phyloP scores from a whole-genome alignment of 345 rosid species.

The Salix caprea region DNA sequence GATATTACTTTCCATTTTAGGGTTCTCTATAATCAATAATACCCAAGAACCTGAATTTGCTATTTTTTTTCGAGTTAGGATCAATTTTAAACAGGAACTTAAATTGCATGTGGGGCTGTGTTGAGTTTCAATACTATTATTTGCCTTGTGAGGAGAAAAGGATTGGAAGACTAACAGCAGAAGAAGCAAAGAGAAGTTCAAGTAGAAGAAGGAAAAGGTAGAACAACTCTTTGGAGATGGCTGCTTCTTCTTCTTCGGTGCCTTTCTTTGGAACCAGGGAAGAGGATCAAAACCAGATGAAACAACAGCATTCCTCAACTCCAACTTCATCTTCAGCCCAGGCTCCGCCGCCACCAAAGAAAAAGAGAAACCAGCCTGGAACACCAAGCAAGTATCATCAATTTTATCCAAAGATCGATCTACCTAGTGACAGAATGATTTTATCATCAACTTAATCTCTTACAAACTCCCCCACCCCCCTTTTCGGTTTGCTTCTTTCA shows the following conservation, averaged over 20 bases:
- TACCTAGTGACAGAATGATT: neutral
- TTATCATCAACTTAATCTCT: neutral
- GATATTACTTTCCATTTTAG: constrained; percentile 11
- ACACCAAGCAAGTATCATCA: constrained; percentile 61
- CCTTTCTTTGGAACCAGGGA: constrained; percentile 62
- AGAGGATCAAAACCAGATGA: constrained; percentile 53
- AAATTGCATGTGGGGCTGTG: constrained; percentile 28
- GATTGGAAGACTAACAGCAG: neutral
- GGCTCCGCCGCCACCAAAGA: constrained; percentile 53
- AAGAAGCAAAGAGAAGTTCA: neutral
- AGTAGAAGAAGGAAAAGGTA: neutral
- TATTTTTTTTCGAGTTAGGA: constrained; percentile 13
- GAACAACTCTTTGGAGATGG: constrained; percentile 29
- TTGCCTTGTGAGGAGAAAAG: constrained; percentile 3
- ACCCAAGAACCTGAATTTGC: constrained; percentile 2
- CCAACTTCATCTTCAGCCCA: constrained; percentile 40
- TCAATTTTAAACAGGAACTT: constrained; percentile 3
- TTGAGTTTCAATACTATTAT: constrained; percentile 20
- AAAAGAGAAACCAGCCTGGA: constrained; percentile 74
- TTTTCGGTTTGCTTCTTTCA: neutral
- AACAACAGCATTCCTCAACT: constrained; percentile 45
- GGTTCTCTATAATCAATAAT: constrained; percentile 3
- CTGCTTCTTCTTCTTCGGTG: constrained; percentile 56
- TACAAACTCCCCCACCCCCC: constrained; percentile 3
- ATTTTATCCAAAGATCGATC: constrained; percentile 20